Conservation (phyloP, 2,329 filamentous ascomycete genomes). For the Venturia asperata region DNA sequence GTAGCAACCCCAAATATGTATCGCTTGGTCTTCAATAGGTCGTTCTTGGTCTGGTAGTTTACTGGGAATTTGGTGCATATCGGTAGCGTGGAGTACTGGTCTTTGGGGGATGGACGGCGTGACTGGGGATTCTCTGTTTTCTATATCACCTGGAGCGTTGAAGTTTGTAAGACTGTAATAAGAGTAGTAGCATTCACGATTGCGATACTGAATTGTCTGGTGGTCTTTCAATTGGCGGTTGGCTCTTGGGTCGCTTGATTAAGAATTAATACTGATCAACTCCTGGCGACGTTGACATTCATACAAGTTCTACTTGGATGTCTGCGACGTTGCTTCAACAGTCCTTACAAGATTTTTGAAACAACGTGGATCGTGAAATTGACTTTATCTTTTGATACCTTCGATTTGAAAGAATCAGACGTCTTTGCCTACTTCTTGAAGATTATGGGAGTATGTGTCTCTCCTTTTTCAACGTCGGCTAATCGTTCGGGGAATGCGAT, state of each 20-base stretch:
- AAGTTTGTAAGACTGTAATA: background rate
- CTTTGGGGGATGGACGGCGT: background rate
- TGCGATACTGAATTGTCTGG: background rate
- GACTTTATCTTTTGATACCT: too few species aligned
- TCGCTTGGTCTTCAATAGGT: background rate
- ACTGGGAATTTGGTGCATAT: background rate
- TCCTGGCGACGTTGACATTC: background rate
- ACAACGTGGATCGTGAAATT: too few species aligned
- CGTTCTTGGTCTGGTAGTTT: background rate
- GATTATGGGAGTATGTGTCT: too few species aligned
- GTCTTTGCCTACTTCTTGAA: too few species aligned
- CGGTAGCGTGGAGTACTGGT: background rate
- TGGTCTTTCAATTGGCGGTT: background rate
- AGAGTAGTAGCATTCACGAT: background rate
- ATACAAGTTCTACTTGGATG: too few species aligned
- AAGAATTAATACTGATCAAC: background rate
- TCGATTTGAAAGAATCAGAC: too few species aligned
- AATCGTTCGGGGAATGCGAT: too few species aligned
- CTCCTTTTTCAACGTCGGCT: too few species aligned
- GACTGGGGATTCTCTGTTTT: background rate
- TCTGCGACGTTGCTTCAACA: too few species aligned
- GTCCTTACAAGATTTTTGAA: too few species aligned
- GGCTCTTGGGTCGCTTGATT: background rate
- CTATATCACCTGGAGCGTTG: background rate
- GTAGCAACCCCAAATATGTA: background rate